These are phyloP conservation scores for Psilocybe cubensis DNA, from an alignment of 768 basidiomycete genomes.

Conservation along the genomic window DNA sequence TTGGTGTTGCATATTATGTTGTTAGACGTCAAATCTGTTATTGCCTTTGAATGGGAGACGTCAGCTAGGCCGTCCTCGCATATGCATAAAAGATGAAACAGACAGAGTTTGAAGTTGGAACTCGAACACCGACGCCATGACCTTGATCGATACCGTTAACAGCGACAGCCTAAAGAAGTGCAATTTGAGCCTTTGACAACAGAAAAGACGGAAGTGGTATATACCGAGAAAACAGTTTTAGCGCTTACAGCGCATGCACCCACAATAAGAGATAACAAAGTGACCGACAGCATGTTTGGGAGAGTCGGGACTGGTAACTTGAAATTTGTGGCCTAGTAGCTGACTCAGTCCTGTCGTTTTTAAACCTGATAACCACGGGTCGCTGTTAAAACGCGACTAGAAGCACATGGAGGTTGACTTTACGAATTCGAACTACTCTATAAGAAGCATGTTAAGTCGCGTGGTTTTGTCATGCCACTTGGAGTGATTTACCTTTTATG, in stretches of 20 bases:
- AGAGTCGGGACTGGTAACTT: background rate
- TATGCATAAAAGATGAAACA: constrained; percentile 1
- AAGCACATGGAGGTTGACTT: too few relatives aligned
- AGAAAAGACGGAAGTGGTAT: constrained; percentile 6
- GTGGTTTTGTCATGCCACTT: too few relatives aligned
- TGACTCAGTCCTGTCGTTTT: background rate
- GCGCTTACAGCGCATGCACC: constrained; percentile 28
- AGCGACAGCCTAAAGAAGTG: constrained; percentile 35
- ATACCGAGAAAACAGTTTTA: constrained; percentile 49
- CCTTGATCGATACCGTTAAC: constrained; percentile 53
- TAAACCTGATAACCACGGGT: background rate
- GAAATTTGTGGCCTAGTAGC: too few relatives aligned
- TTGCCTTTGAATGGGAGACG: constrained; percentile 35
- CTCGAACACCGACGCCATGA: constrained; percentile 46
- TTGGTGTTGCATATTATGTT: constrained; percentile 59
- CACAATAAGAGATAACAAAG: constrained; percentile 12
- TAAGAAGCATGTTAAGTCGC: too few relatives aligned
- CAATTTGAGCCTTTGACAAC: background rate
- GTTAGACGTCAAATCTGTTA: constrained; percentile 54
- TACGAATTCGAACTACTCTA: too few relatives aligned
- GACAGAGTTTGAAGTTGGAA: constrained; percentile 39
- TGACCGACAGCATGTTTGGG: constrained; percentile 9
- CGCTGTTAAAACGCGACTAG: too few relatives aligned
- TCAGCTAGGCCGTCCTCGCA: background rate
- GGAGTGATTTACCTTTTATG: too few relatives aligned